Evolutionary conservation across 2,329 filamentous ascomycete genomes (phyloP).

Genomic region (Colletotrichum sp.): DNA sequence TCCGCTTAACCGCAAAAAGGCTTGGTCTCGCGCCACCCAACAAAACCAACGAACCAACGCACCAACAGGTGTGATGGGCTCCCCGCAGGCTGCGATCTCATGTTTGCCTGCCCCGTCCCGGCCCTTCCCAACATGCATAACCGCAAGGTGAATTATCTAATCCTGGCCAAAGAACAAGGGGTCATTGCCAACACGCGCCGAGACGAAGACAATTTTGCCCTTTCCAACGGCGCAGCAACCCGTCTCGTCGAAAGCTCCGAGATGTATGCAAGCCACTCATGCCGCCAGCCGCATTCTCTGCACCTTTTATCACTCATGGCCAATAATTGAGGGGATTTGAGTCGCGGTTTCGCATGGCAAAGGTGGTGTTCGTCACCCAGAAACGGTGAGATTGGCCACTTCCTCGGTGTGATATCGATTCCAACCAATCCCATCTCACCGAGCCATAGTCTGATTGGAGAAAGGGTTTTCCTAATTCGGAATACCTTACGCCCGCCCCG

Average conservation of each 20-base stretch:
- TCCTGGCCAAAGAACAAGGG: too few species aligned
- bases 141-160: too few species aligned
- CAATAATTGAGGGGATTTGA: fast-evolving
- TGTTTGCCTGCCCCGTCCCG: neutral
- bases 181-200: too few species aligned
- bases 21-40: neutral
- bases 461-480: too few species aligned
- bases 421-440: too few species aligned
- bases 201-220: too few species aligned
- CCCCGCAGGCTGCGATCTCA: neutral
- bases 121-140: fast-evolving
- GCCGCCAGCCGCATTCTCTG: neutral
- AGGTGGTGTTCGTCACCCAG: neutral
- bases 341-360: neutral
- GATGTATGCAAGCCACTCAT: neutral
- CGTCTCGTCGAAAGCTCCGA: neutral
- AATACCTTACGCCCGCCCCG: too few species aligned
- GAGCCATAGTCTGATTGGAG: too few species aligned
- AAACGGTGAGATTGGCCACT: too few species aligned
- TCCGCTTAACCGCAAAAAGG: fast-evolving
- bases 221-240: neutral
- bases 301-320: neutral
- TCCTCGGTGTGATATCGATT: too few species aligned
- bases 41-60: neutral
- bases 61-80: neutral